These are phyloP conservation scores for Uronychia binucleata DNA, from an alignment of 73 alveolate species.

Conservation along the genomic window DNA sequence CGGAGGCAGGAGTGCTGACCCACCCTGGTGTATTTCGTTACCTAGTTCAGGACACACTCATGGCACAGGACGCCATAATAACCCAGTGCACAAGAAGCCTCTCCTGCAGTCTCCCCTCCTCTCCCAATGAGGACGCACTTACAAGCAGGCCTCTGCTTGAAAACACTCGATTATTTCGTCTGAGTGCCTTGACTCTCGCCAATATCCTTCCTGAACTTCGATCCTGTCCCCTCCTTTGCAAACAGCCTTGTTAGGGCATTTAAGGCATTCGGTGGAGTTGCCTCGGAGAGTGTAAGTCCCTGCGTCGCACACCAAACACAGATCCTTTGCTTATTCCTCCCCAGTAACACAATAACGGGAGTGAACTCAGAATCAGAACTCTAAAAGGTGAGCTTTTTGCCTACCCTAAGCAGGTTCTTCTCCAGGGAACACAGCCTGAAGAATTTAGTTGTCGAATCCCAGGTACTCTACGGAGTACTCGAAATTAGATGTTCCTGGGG, in stretches of 20 bases:
- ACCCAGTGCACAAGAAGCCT: not conserved
- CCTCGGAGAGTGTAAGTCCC: not conserved
- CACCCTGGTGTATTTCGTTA: not conserved
- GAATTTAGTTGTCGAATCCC: no score
- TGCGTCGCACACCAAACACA: slow-evolving; percentile 3
- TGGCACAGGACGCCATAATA: not conserved
- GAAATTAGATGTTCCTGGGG: no score
- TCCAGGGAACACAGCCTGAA: no score
- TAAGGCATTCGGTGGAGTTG: not conserved
- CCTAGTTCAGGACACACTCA: not conserved
- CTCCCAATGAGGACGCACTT: slow-evolving; percentile 1
- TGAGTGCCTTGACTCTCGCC: not conserved
- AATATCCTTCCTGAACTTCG: slow-evolving; percentile 17
- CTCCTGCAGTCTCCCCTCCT: not conserved
- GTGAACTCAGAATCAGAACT: no score
- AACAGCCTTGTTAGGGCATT: not conserved
- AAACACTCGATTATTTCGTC: not conserved
- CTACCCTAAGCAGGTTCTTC: no score
- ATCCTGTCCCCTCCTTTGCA: slow-evolving; percentile 1
- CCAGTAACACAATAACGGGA: no score
- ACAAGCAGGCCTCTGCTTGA: not conserved
- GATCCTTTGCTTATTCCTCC: not conserved
- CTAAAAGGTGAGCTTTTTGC: no score
- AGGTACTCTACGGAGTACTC: no score
- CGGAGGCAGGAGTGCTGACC: not conserved